Conservation (phyloP, 2,329 filamentous ascomycete species). For the Apiospora kogelbergensis region DNA sequence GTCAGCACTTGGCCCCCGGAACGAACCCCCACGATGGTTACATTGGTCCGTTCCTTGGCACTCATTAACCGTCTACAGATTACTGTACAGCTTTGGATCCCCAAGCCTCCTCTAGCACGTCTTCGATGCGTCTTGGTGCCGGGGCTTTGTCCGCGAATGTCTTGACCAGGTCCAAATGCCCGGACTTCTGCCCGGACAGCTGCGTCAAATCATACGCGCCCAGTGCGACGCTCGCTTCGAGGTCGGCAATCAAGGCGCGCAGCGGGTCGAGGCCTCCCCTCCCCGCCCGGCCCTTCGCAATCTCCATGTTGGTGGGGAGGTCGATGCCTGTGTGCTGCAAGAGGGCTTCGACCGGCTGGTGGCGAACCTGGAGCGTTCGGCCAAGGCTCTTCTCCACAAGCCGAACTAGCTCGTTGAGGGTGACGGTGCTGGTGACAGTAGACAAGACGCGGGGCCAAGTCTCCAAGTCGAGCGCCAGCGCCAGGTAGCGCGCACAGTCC, state of each 20-base stretch:
- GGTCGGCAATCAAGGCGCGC: conserved; percentile 28
- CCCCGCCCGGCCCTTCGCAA: conserved; percentile 24
- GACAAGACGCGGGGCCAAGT: conserved; percentile 30
- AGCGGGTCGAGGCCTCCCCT: conserved; percentile 24
- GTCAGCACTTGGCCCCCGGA: no score
- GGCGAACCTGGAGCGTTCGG: conserved; percentile 24
- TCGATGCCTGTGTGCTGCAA: conserved; percentile 22
- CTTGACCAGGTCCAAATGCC: conserved; percentile 23
- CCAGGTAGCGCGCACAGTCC: conserved; percentile 30
- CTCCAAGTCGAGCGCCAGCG: conserved; percentile 29
- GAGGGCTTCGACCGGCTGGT: conserved; percentile 26
- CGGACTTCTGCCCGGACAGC: conserved; percentile 16
- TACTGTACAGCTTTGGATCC: no score
- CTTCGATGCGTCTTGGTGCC: conserved; percentile 18
- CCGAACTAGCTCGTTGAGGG: conserved; percentile 29
- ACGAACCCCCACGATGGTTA: no score
- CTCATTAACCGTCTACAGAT: not conserved
- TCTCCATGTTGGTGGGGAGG: conserved; percentile 27
- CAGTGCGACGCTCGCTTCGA: conserved; percentile 31
- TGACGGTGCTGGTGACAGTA: conserved; percentile 27
- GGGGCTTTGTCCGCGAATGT: conserved; percentile 19
- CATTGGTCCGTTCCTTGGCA: not conserved
- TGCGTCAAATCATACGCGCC: conserved; percentile 29
- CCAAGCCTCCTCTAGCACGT: conserved; percentile 21
- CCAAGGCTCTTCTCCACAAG: conserved; percentile 22